Evolutionary conservation across 2,329 filamentous ascomycete species (phyloP), one percentile per base, ranked within the genome.

Genomic region (Aspergillus persii): DNA sequence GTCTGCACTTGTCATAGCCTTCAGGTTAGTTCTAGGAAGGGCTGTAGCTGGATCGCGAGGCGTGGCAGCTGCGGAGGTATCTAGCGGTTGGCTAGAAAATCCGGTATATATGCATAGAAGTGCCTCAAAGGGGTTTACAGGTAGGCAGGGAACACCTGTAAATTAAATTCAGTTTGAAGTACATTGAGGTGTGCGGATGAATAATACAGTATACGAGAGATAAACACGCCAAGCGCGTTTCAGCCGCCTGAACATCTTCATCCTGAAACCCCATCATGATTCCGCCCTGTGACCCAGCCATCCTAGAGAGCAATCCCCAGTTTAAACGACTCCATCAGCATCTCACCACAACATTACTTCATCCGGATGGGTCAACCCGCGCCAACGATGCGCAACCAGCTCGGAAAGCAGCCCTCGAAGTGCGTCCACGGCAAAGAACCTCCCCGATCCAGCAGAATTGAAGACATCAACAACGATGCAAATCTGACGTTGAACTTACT

Each of bases 321-420:
- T 80, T 80, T 53, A 76, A 78, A 60, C 71, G 68, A 48, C 63
- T 79, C 8, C 76, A 79, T 61, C 71, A 76, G 48, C 69, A 76
- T 44, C 51, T 80, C 2, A 78, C 75, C 2, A 71, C 64, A 0
- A 66, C 69, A 8, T 48, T 79, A 2, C 66, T 80, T 30, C 74
- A 75, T 50, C 63, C 71, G 1, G 77, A 80, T 72, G 76, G 71
- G 49, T 79, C 77, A 18, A 77, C 74, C 4, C 71, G 67, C 39
- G 68, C 68, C 23, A 63, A 71, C 41, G 66, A 70, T 57, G 63
- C 65, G 39, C 71, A 70, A 58, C 69, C 72, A 15, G 66, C 63
- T 33, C 68, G 73, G 27, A 68, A 61, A 63, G 68, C 64, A 31
- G 68, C 70, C 55, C 60, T 67, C 53, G 70, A 73, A 57, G 76